These are phyloP conservation scores for Jaapia argillacea DNA, from an alignment of 768 basidiomycete species.

Conservation along the genomic window DNA sequence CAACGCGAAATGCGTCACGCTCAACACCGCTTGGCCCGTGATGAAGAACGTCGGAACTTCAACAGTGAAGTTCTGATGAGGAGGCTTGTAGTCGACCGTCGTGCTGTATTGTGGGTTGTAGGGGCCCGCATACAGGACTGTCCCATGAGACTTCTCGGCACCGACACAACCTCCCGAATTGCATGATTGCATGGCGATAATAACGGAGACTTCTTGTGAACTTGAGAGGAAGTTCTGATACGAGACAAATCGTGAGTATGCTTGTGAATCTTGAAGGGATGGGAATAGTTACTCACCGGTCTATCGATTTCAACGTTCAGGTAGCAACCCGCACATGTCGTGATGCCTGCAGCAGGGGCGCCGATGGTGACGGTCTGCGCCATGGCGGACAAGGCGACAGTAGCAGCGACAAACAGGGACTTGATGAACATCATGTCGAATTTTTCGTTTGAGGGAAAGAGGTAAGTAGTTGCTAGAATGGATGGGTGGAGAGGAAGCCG, in stretches of 20 bases:
- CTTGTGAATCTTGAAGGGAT: no score
- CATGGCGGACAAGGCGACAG: slow-evolving; percentile 11
- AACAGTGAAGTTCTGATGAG: slow-evolving; percentile 1
- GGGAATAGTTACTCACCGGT: slow-evolving; percentile 23
- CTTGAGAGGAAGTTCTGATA: slow-evolving; percentile 19
- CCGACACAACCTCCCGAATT: no score
- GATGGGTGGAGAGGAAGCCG: no score
- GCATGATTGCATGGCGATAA: no score
- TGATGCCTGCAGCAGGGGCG: slow-evolving; percentile 13
- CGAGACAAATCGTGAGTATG: no score
- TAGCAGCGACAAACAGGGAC: slow-evolving; percentile 10
- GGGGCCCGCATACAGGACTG: background rate
- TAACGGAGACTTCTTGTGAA: slow-evolving; percentile 23
- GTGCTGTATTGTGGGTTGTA: background rate
- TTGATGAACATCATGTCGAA: no score
- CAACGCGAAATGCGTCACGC: background rate
- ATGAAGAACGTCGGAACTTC: background rate
- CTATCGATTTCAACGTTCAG: slow-evolving; percentile 24
- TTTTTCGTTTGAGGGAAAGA: no score
- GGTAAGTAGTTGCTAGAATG: no score
- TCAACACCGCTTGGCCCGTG: background rate
- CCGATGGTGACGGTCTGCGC: slow-evolving; percentile 24
- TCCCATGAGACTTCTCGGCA: slow-evolving; percentile 1
- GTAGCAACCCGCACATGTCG: slow-evolving; percentile 15
- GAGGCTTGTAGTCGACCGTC: background rate